These are phyloP conservation scores for Rutstroemia sp. DNA, from an alignment of 2,329 filamentous ascomycete genomes.

Conservation along the genomic window DNA sequence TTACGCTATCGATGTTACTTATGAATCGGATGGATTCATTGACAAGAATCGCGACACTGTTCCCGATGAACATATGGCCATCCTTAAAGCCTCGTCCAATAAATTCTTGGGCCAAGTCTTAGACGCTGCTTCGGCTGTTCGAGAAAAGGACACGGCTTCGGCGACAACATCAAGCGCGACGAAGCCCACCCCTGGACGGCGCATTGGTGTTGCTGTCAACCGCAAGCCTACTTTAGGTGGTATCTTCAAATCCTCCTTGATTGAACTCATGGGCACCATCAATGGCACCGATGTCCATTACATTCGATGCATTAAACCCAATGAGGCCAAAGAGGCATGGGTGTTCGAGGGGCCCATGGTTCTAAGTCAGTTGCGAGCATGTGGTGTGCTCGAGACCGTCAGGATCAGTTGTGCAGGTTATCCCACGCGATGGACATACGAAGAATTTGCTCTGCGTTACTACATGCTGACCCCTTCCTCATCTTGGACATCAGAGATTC, in stretches of 20 bases:
- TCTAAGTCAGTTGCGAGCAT: conserved; percentile 90
- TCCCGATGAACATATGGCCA: conserved; percentile 94
- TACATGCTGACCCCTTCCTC: conserved; percentile 93
- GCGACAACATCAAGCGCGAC: conserved; percentile 58
- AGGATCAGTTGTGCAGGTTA: conserved; percentile 97
- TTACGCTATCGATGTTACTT: conserved; percentile 96
- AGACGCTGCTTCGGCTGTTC: conserved; percentile 74
- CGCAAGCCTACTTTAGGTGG: conserved; percentile 95
- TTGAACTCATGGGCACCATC: conserved; percentile 96
- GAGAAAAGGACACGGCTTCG: conserved; percentile 76
- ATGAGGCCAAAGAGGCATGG: conserved; percentile 94
- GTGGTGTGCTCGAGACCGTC: conserved; percentile 97
- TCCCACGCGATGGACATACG: conserved; percentile 96
- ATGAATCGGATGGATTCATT: conserved; percentile 98
- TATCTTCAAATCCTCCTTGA: conserved; percentile 97
- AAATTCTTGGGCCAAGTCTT: conserved; percentile 78
- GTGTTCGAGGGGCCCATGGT: conserved; percentile 99
- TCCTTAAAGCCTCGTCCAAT: conserved; percentile 78
- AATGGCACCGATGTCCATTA: conserved; percentile 98
- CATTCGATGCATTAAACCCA: conserved; percentile 98
- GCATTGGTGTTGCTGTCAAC: conserved; percentile 86
- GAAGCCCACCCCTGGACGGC: conserved; percentile 72
- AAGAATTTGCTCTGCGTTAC: conserved; percentile 94
- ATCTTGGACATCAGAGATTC: conserved; percentile 89
- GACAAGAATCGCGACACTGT: conserved; percentile 99